These are phyloP conservation scores for Xerophyta viscosa DNA, from an alignment of 106 monocot genomes.

Conservation along the genomic window DNA sequence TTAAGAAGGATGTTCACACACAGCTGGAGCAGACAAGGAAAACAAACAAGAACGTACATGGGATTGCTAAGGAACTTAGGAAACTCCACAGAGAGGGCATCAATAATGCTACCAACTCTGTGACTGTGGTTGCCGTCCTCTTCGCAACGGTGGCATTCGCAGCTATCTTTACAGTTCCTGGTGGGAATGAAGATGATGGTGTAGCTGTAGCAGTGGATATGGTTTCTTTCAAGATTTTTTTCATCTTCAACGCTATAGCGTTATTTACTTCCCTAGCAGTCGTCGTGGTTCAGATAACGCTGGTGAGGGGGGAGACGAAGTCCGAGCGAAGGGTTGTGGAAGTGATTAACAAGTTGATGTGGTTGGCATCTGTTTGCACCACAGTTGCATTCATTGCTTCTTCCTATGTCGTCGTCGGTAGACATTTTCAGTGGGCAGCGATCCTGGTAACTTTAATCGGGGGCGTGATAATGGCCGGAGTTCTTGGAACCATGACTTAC, in stretches of 20 bases:
- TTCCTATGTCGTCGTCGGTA: slow-evolving; percentile 36
- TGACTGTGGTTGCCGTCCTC: slow-evolving; percentile 45
- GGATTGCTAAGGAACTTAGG: slow-evolving; percentile 42
- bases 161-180: slow-evolving; percentile 48
- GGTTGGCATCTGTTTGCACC: slow-evolving; percentile 43
- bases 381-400: slow-evolving; percentile 43
- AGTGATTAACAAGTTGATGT: slow-evolving; percentile 55
- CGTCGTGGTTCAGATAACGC: slow-evolving; percentile 48
- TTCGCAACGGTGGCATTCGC: slow-evolving; percentile 53
- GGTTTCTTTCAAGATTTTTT: slow-evolving; percentile 38
- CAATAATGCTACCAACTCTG: slow-evolving; percentile 48
- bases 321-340: slow-evolving; percentile 37
- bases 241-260: slow-evolving; percentile 46
- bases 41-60: slow-evolving; percentile 48
- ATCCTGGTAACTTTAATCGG: slow-evolving; percentile 37
- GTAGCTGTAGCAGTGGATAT: slow-evolving; percentile 18
- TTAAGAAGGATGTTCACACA: slow-evolving; percentile 18
- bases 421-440: slow-evolving; percentile 32
- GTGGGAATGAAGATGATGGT: slow-evolving; percentile 20
- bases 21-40: slow-evolving; percentile 48
- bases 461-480: slow-evolving; percentile 44
- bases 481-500: slow-evolving; percentile 46
- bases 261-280: slow-evolving; percentile 47
- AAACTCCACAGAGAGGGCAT: slow-evolving; percentile 40
- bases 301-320: slow-evolving; percentile 42